Evolutionary conservation across 106 monocot genomes (phyloP), one percentile per base, ranked within the genome.

Genomic region (Triglochin maritima): DNA sequence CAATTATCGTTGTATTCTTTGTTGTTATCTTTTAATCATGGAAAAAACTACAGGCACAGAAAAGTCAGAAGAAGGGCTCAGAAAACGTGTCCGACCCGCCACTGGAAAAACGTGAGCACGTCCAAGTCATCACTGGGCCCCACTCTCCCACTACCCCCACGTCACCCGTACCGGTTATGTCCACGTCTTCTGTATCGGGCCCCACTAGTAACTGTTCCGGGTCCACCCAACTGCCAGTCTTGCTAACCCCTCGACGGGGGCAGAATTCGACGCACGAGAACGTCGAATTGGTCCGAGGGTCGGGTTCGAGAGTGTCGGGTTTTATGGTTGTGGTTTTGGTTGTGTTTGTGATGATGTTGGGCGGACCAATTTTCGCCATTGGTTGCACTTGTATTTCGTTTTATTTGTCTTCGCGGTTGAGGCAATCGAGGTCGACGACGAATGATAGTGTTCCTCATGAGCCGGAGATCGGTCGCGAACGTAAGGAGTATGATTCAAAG

Each of bases 1-100:
- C n/a, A n/a, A 29, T 29, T 29, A 29, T 29, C 0, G 29, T 29
- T 1, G 29, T 61, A 77, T 92, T 87, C 53, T 92, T 17, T 17
- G 29, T 44, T 17, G 2, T 61, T 41, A 1, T 7, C 3, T 42
- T 61, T 61, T 44, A 61, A 42, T 9, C 5, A 42, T 47, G n/a
- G 43, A 15, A 42, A 5, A 49, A 64, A 49, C 64, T 3, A 47
- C 64, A 64, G 48, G 13, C 44, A 47, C 13, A 3, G n/a, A 16
- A 16, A 29, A 29, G 29, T 29, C 29, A 29, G 64, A 64, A 64
- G 64, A 49, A 49, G 14, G 16, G 2, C 7, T 15, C 9, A 10
- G 12, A 17, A 6, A 65, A 57, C 47, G 48, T 12, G 16, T 49
- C 73, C 10, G 5, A 64, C 64, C 13, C 14, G 44, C 72, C 10